Percentiles rank a stretch among this genome's conserved stretches.
These are phyloP conservation scores for Nitzschia putrida DNA, from an alignment of 108 stramenopile genomes.

Conservation along the genomic window DNA sequence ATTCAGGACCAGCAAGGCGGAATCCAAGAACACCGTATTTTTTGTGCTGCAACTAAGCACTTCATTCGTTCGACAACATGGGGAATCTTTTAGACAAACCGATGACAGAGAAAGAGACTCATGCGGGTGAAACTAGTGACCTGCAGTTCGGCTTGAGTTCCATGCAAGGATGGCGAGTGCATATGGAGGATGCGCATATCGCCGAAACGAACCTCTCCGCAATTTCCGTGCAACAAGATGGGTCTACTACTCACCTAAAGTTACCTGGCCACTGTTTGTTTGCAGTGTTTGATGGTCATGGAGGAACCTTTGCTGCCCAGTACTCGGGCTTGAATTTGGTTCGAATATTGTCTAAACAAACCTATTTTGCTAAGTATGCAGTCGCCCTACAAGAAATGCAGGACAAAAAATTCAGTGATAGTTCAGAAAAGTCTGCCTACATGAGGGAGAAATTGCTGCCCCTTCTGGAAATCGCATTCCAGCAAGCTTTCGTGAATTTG, in stretches of 20 bases:
- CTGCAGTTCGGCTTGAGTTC: slow-evolving; percentile 65
- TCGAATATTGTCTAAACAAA: slow-evolving; percentile 56
- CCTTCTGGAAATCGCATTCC: slow-evolving; percentile 52
- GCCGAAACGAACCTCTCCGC: slow-evolving; percentile 27
- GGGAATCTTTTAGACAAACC: slow-evolving; percentile 69
- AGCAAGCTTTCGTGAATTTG: slow-evolving; percentile 71
- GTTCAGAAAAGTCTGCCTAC: slow-evolving; percentile 24
- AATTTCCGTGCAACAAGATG: neutral
- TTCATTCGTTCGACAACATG: slow-evolving; percentile 32
- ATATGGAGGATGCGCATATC: slow-evolving; percentile 88
- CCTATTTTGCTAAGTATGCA: slow-evolving; percentile 59
- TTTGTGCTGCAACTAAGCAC: too few relatives aligned
- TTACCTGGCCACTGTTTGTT: slow-evolving; percentile 67
- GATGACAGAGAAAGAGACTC: slow-evolving; percentile 70
- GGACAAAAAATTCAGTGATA: neutral
- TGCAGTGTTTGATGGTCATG: slow-evolving; percentile 91
- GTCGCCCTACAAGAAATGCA: slow-evolving; percentile 28
- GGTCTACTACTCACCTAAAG: slow-evolving; percentile 3
- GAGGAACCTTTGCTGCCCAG: slow-evolving; percentile 76
- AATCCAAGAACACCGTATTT: too few relatives aligned
- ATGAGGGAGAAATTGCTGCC: slow-evolving; percentile 33
- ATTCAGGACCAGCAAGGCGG: too few relatives aligned
- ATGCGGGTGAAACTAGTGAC: slow-evolving; percentile 43
- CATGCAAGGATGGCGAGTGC: slow-evolving; percentile 90
- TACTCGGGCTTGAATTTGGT: slow-evolving; percentile 67